These are phyloP conservation scores for Miamiensis avidus DNA, from an alignment of 169 alveolate species.

Conservation along the genomic window DNA sequence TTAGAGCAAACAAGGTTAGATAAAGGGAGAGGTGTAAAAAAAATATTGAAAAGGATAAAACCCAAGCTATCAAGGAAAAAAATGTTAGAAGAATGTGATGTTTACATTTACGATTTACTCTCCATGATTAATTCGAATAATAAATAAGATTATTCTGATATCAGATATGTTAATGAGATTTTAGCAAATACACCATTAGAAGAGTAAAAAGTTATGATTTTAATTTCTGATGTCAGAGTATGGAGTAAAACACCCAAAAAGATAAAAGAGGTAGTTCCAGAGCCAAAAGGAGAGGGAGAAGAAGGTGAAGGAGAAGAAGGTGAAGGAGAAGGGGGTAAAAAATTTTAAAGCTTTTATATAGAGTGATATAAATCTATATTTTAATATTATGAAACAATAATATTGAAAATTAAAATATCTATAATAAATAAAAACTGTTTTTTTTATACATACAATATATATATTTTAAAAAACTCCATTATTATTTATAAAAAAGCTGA, in stretches of 20 bases:
- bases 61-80: slow-evolving; percentile 47
- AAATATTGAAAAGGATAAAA: slow-evolving; percentile 38
- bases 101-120: slow-evolving; percentile 42
- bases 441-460: too few species aligned
- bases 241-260: slow-evolving; percentile 46
- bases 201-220: slow-evolving; percentile 44
- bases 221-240: slow-evolving; percentile 34
- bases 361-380: too few species aligned
- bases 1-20: slow-evolving; percentile 23
- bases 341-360: too few species aligned
- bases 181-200: slow-evolving; percentile 31
- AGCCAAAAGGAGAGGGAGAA: slow-evolving; percentile 29
- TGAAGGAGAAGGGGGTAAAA: slow-evolving; percentile 13
- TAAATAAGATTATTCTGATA: slow-evolving; percentile 20
- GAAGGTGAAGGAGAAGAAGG: slow-evolving; percentile 24
- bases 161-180: slow-evolving; percentile 30
- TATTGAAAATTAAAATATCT: too few species aligned
- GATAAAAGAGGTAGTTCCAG: slow-evolving; percentile 29
- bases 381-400: too few species aligned
- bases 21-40: slow-evolving; percentile 40
- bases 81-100: slow-evolving; percentile 57
- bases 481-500: too few species aligned
- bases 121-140: neutral
- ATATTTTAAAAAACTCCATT: too few species aligned
- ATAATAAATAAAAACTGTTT: too few species aligned